Base-by-base conservation (phyloP, 2,329 filamentous ascomycete species). In the Hymenoscyphus scutula region DNA sequence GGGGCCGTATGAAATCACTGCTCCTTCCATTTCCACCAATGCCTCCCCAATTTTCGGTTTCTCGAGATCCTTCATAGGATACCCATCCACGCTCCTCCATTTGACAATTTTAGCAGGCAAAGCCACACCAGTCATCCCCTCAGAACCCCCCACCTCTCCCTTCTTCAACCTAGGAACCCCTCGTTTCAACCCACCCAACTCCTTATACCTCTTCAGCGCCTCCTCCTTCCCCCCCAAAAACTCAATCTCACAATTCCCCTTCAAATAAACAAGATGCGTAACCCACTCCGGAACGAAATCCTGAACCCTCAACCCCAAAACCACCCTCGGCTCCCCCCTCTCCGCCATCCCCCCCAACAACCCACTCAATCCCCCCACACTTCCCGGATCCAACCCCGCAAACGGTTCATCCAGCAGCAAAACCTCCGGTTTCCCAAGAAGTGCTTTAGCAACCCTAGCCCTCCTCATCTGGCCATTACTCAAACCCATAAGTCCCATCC, bases 381-480 rank as follows among this genome's bases (percentile, higher is more conserved):
- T 96, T 5, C 88, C 88, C 15, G 94, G 95, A 75, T 98, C 95
- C 17, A 99, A 80, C 0, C 95, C 94, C 90, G 97, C 96, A 73
- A 97, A 97, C 1, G 95, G 94, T 70, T 97, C 94, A 76, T 99
- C 95, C 2, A 97, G 80, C 59, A 98, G 80, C 64, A 99, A 74
- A 11, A 97, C 82, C 75, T 96, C 90, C 0, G 95, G 95, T 59
- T 83, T 83, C 6, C 81, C 86, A 63, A 98, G 80, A 58, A 99
- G 77, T 0, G 93, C 92, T 70, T 92, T 90, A 1, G 92, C 95
- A 68, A 99, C 97, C 65, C 91, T 86, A 7, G 94, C 90, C 60
- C 95, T 81, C 66, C 94, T 82, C 6, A 90, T 94, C 76, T 99
- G 95, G 0, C 95, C 95, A 75, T 98, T 97, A 74, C 92, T 97